Conservation (phyloP, 2,329 filamentous ascomycete genomes). For the Trichoderma citrinoviride region DNA sequence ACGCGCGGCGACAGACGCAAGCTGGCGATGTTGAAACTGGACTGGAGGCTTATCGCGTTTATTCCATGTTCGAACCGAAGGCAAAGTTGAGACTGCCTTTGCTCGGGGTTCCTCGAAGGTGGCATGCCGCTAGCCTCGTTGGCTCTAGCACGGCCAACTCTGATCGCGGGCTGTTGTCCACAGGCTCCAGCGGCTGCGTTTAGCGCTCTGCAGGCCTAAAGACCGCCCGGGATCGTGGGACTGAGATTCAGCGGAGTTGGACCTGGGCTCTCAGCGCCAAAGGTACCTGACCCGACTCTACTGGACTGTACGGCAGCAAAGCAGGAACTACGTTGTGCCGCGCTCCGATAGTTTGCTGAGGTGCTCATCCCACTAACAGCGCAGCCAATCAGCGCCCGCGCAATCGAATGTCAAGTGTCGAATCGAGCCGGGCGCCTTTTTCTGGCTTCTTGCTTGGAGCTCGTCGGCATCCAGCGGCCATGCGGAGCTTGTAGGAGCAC, state of each 20-base stretch:
- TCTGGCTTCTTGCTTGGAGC: neutral
- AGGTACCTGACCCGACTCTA: too few species aligned
- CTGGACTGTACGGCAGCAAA: too few species aligned
- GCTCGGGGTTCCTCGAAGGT: neutral
- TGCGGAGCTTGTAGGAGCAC: constrained; percentile 1
- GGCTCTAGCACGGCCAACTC: neutral
- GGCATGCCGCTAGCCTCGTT: constrained; percentile 1
- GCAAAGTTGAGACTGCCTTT: neutral
- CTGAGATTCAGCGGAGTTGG: neutral
- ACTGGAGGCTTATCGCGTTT: constrained; percentile 9
- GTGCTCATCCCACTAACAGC: neutral
- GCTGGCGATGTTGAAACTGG: neutral
- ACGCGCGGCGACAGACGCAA: neutral
- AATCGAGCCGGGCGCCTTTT: constrained; percentile 20
- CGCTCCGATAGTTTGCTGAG: constrained; percentile 5
- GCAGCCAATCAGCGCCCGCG: constrained; percentile 24
- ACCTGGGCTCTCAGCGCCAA: too few species aligned
- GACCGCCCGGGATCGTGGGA: neutral
- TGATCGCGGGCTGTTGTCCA: neutral
- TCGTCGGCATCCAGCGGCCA: neutral
- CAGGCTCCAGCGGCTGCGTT: neutral
- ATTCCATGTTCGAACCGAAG: too few species aligned
- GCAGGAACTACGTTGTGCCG: constrained; percentile 25
- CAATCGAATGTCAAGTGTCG: constrained; percentile 21
- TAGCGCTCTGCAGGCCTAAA: neutral